These are phyloP conservation scores for Pythium myriotylum DNA, from an alignment of 352 stramenopile species.

Conservation along the genomic window DNA sequence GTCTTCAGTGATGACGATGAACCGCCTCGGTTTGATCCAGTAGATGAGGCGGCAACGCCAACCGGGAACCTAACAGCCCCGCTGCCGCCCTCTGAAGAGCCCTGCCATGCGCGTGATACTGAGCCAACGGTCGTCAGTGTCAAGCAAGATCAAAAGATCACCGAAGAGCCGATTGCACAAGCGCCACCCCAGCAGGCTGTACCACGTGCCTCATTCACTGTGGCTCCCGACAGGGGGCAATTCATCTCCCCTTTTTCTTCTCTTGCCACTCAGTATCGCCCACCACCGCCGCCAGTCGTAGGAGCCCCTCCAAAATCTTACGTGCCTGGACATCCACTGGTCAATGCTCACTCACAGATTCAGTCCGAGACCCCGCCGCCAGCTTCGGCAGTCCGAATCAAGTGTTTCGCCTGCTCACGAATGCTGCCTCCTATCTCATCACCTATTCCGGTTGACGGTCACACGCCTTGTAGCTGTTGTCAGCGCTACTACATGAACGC, in stretches of 20 bases:
- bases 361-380: too few species aligned
- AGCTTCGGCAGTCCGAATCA: not conserved
- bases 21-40: not conserved
- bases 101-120: not conserved
- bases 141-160: not conserved
- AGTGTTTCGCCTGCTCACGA: constrained; percentile 1
- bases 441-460: constrained; percentile 1
- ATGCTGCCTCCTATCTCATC: not conserved
- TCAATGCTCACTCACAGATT: too few species aligned
- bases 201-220: not conserved
- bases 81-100: too few species aligned
- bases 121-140: not conserved
- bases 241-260: constrained; percentile 18
- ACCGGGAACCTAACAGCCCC: not conserved
- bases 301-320: constrained; percentile 11
- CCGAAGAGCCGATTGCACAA: not conserved
- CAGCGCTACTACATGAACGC: constrained; percentile 7
- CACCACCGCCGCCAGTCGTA: constrained; percentile 3
- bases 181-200: not conserved
- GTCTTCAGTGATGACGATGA: constrained; percentile 15
- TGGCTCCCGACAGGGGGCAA: not conserved
- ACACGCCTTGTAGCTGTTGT: constrained; percentile 10
- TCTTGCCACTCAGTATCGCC: constrained; percentile 1
- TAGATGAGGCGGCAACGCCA: not conserved
- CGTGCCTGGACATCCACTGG: constrained; percentile 4